Percentiles rank a stretch among this genome's conserved stretches.
These are phyloP conservation scores for Berkeleyomyces rouxiae DNA, from an alignment of 2,329 filamentous ascomycete genomes.

Conservation along the genomic window DNA sequence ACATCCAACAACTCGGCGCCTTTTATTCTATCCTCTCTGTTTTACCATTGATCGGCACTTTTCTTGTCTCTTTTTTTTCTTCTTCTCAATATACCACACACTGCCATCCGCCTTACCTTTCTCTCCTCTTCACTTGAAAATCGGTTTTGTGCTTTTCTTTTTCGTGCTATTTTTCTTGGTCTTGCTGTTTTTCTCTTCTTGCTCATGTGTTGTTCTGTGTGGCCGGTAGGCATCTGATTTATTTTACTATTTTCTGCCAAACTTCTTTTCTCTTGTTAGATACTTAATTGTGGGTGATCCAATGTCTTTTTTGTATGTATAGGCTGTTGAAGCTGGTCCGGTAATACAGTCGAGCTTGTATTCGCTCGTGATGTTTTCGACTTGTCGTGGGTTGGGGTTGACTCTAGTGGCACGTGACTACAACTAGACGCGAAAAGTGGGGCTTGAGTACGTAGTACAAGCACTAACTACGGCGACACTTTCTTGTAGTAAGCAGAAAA, in stretches of 20 bases:
- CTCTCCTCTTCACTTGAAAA: neutral
- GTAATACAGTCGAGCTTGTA: neutral
- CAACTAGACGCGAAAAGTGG: too few relatives aligned
- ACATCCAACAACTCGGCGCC: neutral
- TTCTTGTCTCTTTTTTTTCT: slow-evolving; percentile 1
- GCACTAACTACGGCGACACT: too few relatives aligned
- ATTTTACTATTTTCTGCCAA: neutral
- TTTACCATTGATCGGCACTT: neutral
- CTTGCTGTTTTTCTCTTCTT: neutral
- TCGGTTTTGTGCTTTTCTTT: neutral
- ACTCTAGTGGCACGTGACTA: too few relatives aligned
- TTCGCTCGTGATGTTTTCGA: neutral
- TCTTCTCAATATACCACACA: slow-evolving; percentile 7
- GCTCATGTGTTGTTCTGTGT: neutral
- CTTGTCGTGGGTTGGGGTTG: neutral
- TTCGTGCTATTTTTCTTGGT: neutral
- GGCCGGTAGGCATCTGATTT: neutral
- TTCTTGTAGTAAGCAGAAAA: too few relatives aligned
- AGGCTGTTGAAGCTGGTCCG: neutral
- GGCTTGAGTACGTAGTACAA: too few relatives aligned
- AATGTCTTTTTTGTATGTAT: too few relatives aligned
- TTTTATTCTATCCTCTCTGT: neutral
- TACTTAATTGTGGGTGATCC: neutral
- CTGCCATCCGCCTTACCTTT: neutral
- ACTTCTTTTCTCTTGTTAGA: neutral